A percentile compares a stretch with the other conserved stretches of the same genome.
These are phyloP conservation scores for Erodium chrysanthum DNA, from an alignment of 441 rosid species.

Conservation along the genomic window DNA sequence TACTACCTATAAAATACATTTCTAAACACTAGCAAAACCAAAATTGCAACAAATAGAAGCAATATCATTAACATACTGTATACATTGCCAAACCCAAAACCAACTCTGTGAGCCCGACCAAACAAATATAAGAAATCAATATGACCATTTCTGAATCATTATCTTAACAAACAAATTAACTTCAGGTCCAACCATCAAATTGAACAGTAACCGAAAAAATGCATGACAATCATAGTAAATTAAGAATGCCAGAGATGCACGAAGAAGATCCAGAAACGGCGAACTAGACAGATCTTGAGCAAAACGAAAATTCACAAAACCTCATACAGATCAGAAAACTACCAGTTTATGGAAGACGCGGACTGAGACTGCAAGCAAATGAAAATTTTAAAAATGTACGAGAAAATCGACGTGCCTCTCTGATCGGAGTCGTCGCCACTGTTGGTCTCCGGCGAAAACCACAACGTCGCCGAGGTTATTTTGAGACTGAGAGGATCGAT, in stretches of 20 bases:
- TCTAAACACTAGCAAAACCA: not conserved
- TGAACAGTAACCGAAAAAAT: not conserved
- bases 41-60: not conserved
- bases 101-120: not conserved
- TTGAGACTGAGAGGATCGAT: too few relatives aligned
- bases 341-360: not conserved
- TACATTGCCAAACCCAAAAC: not conserved
- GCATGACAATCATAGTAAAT: not conserved
- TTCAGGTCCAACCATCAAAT: not conserved
- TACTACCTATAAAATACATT: not conserved
- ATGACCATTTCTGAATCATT: not conserved
- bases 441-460: not conserved
- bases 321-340: not conserved
- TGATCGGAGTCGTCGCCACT: not conserved
- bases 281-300: not conserved
- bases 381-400: not conserved
- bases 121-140: not conserved
- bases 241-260: not conserved
- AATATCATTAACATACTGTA: not conserved
- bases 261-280: not conserved
- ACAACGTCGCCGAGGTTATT: too few relatives aligned
- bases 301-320: not conserved
- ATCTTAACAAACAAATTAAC: not conserved
- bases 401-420: not conserved
- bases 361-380: not conserved